phyloP scores from a whole-genome alignment of 495 filamentous ascomycete genomes.

The Amphirosellinia nigrospora region DNA sequence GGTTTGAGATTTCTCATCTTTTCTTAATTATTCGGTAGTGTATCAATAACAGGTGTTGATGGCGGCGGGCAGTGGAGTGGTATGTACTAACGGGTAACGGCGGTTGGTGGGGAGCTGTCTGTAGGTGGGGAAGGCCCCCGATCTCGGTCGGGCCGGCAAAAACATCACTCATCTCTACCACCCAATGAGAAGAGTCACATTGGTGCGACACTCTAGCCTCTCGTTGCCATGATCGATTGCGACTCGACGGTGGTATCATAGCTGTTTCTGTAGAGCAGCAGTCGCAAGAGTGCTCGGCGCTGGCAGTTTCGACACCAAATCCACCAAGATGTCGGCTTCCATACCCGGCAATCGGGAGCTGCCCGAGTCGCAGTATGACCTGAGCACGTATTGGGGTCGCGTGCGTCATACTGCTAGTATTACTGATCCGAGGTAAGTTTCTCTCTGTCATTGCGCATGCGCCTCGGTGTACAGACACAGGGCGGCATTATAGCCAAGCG shows the following conservation, averaged over 20 bases:
- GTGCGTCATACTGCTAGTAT: slow-evolving; percentile 89
- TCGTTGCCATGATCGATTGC: slow-evolving; percentile 1
- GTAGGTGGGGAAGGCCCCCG: background rate
- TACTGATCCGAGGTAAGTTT: slow-evolving; percentile 90
- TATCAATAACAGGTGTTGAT: background rate
- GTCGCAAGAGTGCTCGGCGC: slow-evolving; percentile 20
- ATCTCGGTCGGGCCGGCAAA: slow-evolving; percentile 13
- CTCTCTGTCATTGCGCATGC: slow-evolving; percentile 18
- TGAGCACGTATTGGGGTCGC: slow-evolving; percentile 92
- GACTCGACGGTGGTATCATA: background rate
- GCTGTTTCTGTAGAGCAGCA: slow-evolving; percentile 4
- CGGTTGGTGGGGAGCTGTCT: background rate
- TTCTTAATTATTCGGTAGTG: too few species aligned
- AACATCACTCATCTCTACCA: slow-evolving; percentile 9
- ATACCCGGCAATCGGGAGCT: slow-evolving; percentile 85
- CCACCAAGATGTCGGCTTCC: slow-evolving; percentile 80
- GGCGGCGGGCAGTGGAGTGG: background rate
- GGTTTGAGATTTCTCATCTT: too few species aligned
- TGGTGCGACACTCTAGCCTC: background rate
- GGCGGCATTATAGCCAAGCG: too few species aligned
- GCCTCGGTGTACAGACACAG: background rate
- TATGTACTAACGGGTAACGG: background rate
- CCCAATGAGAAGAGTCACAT: slow-evolving; percentile 13
- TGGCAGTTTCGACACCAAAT: slow-evolving; percentile 22
- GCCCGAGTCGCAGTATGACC: slow-evolving; percentile 88